Evolutionary conservation across 73 alveolate species (phyloP), one percentile per base, ranked within the genome.

Genomic region (Durusdinium trenchii): DNA sequence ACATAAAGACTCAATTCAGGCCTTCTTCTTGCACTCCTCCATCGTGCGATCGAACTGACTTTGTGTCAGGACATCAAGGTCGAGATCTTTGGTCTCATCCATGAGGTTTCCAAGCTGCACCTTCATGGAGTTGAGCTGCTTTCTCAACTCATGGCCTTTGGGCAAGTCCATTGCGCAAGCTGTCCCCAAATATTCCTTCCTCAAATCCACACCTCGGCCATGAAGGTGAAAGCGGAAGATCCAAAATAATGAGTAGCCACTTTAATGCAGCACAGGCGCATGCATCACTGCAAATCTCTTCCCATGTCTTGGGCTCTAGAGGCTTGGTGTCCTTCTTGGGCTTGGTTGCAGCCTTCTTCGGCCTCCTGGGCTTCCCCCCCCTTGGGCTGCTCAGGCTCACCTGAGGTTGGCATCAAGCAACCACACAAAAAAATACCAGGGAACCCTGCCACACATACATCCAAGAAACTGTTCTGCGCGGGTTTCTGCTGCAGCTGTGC

Each of bases 121-220:
- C 84, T 73, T 73, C 30, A n/a, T 6, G 28, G 50, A 1, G 84
- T 73, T 73, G 45, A 73, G 84, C 84, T 73, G 47, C 32, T 23
- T 36, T 18, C 84, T 47, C 12, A 73, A 51, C 51, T 30, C 84
- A 73, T 73, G 35, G 51, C 51, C 51, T 40, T 73, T 73, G 18
- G 50, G 84, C 81, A 67, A 30, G 81, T 67, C 81, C n/a, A 67
- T 23, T 1, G 81, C 42, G 81, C 81, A 67, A 67, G 81, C 42
- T 12, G 18, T 26, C 16, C 14, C 42, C 46, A 9, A 30, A 35
- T 67, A 30, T 12, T 23, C 42, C 35, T 18, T 36, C 42, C 35
- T 67, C 81, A 67, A 3, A 23, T 67, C n/a, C 23, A 43, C 14
- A 12, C 42, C 42, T 67, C 46, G 42, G 81, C 46, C 35, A 10